A percentile compares a stretch with the other conserved stretches of the same genome.
These are phyloP conservation scores for Trichosporon faecale DNA, from an alignment of 1,284 basidiomycete species.

Conservation along the genomic window DNA sequence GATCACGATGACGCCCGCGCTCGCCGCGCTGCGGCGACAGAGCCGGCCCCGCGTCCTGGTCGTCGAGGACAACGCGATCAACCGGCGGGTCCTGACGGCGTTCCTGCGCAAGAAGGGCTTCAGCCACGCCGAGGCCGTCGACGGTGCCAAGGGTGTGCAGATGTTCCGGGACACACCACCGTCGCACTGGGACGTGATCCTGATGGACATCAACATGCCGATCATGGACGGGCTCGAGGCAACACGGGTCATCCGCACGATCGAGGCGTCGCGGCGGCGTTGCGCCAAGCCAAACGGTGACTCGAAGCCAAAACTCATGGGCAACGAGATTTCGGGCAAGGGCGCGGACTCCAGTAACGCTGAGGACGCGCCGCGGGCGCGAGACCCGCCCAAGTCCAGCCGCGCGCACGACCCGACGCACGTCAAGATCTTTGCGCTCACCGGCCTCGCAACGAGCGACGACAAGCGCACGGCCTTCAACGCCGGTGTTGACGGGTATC, in stretches of 20 bases:
- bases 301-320: background rate
- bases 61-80: conserved; percentile 74
- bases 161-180: conserved; percentile 67
- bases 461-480: conserved; percentile 88
- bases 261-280: conserved; percentile 61
- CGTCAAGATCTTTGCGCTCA: conserved; percentile 77
- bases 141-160: conserved; percentile 80
- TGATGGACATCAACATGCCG: conserved; percentile 91
- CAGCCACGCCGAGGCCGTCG: conserved; percentile 71
- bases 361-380: conserved; percentile 21
- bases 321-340: background rate
- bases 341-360: background rate
- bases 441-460: conserved; percentile 86
- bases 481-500: conserved; percentile 89
- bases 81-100: conserved; percentile 60
- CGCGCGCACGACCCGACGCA: conserved; percentile 19
- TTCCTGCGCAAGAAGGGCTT: conserved; percentile 71
- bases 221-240: conserved; percentile 83
- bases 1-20: conserved; percentile 46
- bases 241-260: conserved; percentile 72
- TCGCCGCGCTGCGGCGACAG: conserved; percentile 28
- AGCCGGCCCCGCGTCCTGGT: conserved; percentile 61
- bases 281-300: background rate
- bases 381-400: conserved; percentile 28
- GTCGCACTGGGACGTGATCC: conserved; percentile 62